Base-by-base conservation (phyloP, 352 stramenopile species). In the Globisporangium uncinulatum region DNA sequence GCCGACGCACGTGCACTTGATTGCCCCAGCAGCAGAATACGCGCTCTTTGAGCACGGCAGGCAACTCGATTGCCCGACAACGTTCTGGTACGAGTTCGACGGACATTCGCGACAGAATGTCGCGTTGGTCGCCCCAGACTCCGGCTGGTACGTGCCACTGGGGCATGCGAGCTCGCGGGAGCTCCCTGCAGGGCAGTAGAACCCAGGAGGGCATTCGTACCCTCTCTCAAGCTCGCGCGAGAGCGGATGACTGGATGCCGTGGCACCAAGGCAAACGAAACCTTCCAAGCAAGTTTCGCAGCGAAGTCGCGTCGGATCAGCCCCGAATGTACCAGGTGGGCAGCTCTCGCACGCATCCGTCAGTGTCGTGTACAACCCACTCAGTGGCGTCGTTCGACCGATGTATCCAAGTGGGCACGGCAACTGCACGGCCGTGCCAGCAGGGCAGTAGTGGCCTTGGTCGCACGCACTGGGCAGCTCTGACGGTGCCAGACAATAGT, bases 31-130 rank as follows among this genome's bases (percentile, higher is more conserved):
- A 1, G 53, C 47, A 0, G 83, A 78, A 50, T 74, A 91, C 2
- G 83, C 76, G 29, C 83, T 95, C 13, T 85, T 94, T 13, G 90
- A 96, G 64, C 92, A 98, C 4, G 83, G 80, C 19, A 93, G 70
- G 65, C 92, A 98, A 31, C 65, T 86, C 5, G 69, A 31, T 45
- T 92, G 77, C 0, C 86, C 92, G 3, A 42, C 13, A 0, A 42
- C 9, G 47, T 90, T 80, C 56, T 97, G 86, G 57, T 96, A 97
- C 19, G 80, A 88, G 46, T 94, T 86, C 0, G 54, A 47, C 11
- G 72, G 67, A 55, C 92, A 98, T 1, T 65, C 56, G 6, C 71
- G 52, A 59, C 92, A 98, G 8, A 77, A 66, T 0, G 74, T 76
- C 8, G 48, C 48, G 29, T 92, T 94, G 0, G 54, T 44, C 6